Evolutionary conservation across 2,329 filamentous ascomycete genomes (phyloP).

Genomic region (Penicillium aurantiogriseum): DNA sequence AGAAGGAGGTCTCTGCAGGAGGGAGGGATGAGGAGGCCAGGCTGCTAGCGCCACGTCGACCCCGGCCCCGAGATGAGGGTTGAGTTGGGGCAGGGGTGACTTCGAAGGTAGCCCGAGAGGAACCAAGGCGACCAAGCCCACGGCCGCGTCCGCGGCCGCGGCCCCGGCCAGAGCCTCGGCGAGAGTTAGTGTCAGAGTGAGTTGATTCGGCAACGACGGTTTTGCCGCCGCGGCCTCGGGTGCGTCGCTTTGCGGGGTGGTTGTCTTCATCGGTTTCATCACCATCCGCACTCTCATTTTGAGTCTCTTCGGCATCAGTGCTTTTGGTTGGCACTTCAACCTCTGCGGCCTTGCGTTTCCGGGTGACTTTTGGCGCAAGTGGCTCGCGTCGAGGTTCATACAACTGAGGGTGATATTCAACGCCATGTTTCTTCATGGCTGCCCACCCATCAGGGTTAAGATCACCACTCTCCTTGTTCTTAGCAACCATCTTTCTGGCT

Average conservation of each 20-base stretch:
- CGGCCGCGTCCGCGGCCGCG: conserved; percentile 35
- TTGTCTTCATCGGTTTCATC: conserved; percentile 32
- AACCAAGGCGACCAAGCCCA: conserved; percentile 23
- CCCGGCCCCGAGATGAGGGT: conserved; percentile 23
- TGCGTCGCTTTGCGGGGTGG: conserved; percentile 32
- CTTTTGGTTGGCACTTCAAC: conserved; percentile 30
- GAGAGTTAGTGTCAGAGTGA: conserved; percentile 20
- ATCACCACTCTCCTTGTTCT: conserved; percentile 34
- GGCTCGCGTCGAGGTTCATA: conserved; percentile 34
- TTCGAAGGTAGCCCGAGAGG: conserved; percentile 25
- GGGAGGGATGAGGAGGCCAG: conserved; percentile 8
- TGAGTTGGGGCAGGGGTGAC: conserved; percentile 17
- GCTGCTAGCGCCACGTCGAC: conserved; percentile 23
- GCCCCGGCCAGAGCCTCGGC: conserved; percentile 20
- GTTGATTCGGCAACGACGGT: conserved; percentile 25
- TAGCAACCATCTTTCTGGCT: conserved; percentile 40
- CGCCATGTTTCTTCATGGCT: conserved; percentile 37
- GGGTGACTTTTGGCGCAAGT: conserved; percentile 30
- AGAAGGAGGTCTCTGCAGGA: conserved; percentile 14
- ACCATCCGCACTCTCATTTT: conserved; percentile 26
- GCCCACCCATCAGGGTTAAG: conserved; percentile 45
- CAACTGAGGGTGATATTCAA: conserved; percentile 38
- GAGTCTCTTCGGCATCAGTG: conserved; percentile 30
- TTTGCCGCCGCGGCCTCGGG: conserved; percentile 31
- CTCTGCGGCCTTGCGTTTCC: conserved; percentile 41